phyloP scores from a whole-genome alignment of 140 eudicot genomes.

The Cichorium intybus region DNA sequence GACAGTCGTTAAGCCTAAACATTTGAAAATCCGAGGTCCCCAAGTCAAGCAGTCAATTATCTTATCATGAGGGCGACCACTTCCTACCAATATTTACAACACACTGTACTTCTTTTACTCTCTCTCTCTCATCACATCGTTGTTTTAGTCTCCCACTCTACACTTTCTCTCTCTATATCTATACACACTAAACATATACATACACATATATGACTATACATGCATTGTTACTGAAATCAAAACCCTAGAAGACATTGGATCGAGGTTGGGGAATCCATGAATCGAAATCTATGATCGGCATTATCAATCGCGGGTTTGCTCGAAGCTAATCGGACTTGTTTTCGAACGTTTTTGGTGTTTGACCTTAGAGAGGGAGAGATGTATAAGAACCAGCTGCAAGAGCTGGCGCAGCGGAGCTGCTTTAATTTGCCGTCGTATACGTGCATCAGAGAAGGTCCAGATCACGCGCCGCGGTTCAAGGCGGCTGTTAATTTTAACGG shows the following conservation, averaged over 20 bases:
- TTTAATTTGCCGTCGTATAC: slow-evolving; percentile 56
- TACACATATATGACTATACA: slow-evolving; percentile 12
- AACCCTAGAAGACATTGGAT: slow-evolving; percentile 15
- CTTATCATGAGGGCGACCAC: slow-evolving; percentile 21
- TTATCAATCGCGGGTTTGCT: background rate
- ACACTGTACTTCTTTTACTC: slow-evolving; percentile 15
- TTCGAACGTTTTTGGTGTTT: slow-evolving; percentile 9
- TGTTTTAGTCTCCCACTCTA: background rate
- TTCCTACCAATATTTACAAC: background rate
- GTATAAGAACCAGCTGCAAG: slow-evolving; percentile 65
- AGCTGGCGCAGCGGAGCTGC: slow-evolving; percentile 60
- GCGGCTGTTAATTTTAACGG: slow-evolving; percentile 53
- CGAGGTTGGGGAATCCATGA: background rate
- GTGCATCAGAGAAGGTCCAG: slow-evolving; percentile 58
- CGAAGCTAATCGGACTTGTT: slow-evolving; percentile 15
- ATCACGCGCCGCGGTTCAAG: slow-evolving; percentile 63
- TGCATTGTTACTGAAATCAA: slow-evolving; percentile 21
- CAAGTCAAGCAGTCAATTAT: slow-evolving; percentile 7
- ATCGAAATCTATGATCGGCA: slow-evolving; percentile 19
- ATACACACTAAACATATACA: slow-evolving; percentile 9
- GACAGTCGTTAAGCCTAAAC: slow-evolving; percentile 3
- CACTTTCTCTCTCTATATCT: background rate
- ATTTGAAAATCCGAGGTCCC: slow-evolving; percentile 12
- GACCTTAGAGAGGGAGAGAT: slow-evolving; percentile 17
- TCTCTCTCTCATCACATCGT: slow-evolving; percentile 22